Evolutionary conservation across 768 basidiomycete species (phyloP), one percentile per base, ranked within the genome.

Genomic region (Mycena polygramma): DNA sequence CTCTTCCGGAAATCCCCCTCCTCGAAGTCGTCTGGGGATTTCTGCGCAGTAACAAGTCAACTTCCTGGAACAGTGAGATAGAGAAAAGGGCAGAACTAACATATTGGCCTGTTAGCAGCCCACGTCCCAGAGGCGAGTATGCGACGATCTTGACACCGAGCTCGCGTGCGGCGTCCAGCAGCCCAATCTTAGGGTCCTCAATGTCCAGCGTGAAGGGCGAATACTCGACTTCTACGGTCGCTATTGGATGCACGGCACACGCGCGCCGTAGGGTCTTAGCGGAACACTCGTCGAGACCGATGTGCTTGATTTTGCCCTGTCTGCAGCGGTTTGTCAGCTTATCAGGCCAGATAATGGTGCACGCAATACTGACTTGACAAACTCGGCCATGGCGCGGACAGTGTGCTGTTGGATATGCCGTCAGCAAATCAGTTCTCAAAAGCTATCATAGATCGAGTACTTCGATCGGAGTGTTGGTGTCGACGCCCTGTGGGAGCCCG

Each of bases 81-180:
- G 30, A 30, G 30, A 6, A 30, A 30, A 30, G 30, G 6, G 30
- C 2, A 41, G 19, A 19, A 72, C 77, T 72, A 52, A 81, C 79
- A 57, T 81, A 81, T 73, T 76, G 75, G 6, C 83, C 83, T 0
- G 81, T 85, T 57, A 83, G 60, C 5, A 85, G 60, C 11, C 83
- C 83, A 51, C 82, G 76, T 20, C 84, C 83, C 26, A 85, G 75
- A 0, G 83, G 84, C 6, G 79, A 78, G 54, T 83, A 85, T 0
- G 82, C 79, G 15, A 85, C 74, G 53, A 84, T 78, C 63, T 79
- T 79, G 60, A 81, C 78, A 15, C 81, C 81, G 7, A 83, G 68
- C 64, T 84, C 84, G 36, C 63, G 63, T 39, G 78, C 76, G 0
- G 83, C 80, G 36, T 69, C 59, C 26, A 80, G 61, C 0, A 84